These are phyloP conservation scores for Malassezia obtusa DNA, from an alignment of 1,284 basidiomycete genomes.

Conservation along the genomic window DNA sequence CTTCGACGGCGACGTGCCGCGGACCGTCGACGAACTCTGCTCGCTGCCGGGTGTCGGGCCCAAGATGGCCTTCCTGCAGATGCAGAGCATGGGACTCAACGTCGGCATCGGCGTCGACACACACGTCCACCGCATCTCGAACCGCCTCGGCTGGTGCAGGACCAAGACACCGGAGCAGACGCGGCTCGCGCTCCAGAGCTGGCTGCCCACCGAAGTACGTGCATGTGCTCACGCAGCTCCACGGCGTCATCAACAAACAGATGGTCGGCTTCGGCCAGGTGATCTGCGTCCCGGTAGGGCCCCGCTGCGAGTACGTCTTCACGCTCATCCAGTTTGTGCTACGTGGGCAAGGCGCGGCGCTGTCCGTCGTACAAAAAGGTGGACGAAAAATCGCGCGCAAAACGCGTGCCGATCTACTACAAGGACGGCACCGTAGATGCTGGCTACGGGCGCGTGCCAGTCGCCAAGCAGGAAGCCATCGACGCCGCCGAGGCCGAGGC, in stretches of 20 bases:
- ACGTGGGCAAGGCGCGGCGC: constrained; percentile 20
- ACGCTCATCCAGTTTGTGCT: constrained; percentile 20
- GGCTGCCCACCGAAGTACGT: constrained; percentile 29
- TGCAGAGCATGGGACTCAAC: constrained; percentile 80
- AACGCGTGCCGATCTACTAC: constrained; percentile 20
- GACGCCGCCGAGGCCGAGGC: neutral
- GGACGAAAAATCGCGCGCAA: constrained; percentile 24
- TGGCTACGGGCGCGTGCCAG: constrained; percentile 9
- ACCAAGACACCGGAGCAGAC: constrained; percentile 83
- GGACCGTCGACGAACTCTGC: constrained; percentile 33
- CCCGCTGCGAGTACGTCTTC: constrained; percentile 66
- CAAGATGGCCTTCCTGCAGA: constrained; percentile 51
- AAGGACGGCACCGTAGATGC: constrained; percentile 11
- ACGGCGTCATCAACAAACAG: constrained; percentile 35
- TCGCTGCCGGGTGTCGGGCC: constrained; percentile 45
- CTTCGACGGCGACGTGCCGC: constrained; percentile 33
- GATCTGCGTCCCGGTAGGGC: constrained; percentile 70
- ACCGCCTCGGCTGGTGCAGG: constrained; percentile 81
- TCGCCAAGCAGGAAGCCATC: neutral
- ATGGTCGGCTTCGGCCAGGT: constrained; percentile 57
- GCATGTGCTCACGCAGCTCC: constrained; percentile 12
- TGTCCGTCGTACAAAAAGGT: constrained; percentile 32
- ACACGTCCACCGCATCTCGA: constrained; percentile 89
- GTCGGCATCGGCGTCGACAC: constrained; percentile 92
- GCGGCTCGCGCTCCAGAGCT: constrained; percentile 36